These are phyloP conservation scores for Solanum pimpinellifolium DNA, from an alignment of 257 asterid species.

Conservation along the genomic window DNA sequence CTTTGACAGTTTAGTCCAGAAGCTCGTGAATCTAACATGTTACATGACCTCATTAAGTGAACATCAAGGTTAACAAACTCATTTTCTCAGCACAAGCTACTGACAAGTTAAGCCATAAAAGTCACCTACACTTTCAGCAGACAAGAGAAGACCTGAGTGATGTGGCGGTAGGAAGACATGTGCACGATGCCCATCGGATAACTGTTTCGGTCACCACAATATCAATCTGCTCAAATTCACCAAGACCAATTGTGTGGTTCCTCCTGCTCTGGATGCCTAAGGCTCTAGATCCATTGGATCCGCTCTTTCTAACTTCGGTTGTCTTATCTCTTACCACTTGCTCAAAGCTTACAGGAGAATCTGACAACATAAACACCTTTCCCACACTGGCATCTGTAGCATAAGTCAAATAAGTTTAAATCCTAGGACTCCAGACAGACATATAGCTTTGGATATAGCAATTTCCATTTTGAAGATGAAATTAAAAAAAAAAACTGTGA, in stretches of 20 bases:
- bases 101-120: background rate
- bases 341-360: slow-evolving; percentile 4
- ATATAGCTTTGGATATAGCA: background rate
- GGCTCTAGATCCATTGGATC: slow-evolving; percentile 11
- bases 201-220: slow-evolving; percentile 55
- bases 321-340: slow-evolving; percentile 12
- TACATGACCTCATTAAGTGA: background rate
- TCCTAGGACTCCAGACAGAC: background rate
- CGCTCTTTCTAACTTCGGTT: slow-evolving; percentile 16
- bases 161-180: slow-evolving; percentile 48
- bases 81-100: background rate
- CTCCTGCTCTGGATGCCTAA: slow-evolving; percentile 46
- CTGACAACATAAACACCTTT: slow-evolving; percentile 6
- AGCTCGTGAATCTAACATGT: background rate
- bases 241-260: slow-evolving; percentile 57
- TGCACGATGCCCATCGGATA: slow-evolving; percentile 79
- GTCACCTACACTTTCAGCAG: slow-evolving; percentile 20
- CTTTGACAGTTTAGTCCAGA: background rate
- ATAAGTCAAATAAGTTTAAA: background rate
- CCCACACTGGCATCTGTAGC: slow-evolving; percentile 13
- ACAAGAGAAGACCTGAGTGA: slow-evolving; percentile 71
- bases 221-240: slow-evolving; percentile 52
- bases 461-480: background rate
- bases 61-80: background rate
- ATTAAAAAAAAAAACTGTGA: background rate